These are phyloP conservation scores for Scytalidium sp. DNA, from an alignment of 2,329 filamentous ascomycete genomes.

Conservation along the genomic window DNA sequence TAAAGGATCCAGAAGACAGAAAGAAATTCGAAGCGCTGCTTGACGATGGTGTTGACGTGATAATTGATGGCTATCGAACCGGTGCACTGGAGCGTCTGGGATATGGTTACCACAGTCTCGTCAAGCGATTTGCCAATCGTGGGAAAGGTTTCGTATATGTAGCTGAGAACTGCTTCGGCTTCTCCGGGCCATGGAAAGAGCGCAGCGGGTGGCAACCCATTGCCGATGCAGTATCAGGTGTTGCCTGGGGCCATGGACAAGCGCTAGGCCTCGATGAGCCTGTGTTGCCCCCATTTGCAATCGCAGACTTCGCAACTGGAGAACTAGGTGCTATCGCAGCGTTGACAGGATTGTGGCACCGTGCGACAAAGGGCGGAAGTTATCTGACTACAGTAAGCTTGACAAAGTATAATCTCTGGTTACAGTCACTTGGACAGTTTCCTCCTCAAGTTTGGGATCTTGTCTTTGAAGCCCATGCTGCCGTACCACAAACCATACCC, in stretches of 20 bases:
- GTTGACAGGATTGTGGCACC: constrained; percentile 46
- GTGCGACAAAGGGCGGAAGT: constrained; percentile 2
- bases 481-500: too few relatives aligned
- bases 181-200: constrained; percentile 39
- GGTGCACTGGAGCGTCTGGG: constrained; percentile 60
- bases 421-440: constrained; percentile 1
- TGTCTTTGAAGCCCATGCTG: constrained; percentile 6
- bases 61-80: constrained; percentile 67
- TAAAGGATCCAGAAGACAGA: constrained; percentile 53
- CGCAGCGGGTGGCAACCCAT: constrained; percentile 40
- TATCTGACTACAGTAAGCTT: background rate
- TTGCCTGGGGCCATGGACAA: constrained; percentile 55
- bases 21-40: constrained; percentile 54
- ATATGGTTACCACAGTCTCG: constrained; percentile 53
- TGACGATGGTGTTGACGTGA: constrained; percentile 54
- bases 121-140: constrained; percentile 47
- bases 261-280: constrained; percentile 57
- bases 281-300: constrained; percentile 55
- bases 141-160: constrained; percentile 53
- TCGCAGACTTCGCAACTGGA: constrained; percentile 44
- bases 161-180: constrained; percentile 48
- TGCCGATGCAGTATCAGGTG: constrained; percentile 36
- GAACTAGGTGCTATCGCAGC: constrained; percentile 65
- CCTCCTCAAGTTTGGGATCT: constrained; percentile 5
- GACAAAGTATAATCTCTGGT: background rate